Evolutionary conservation across 768 basidiomycete genomes (phyloP).

Genomic region (Mycena epipterygia): DNA sequence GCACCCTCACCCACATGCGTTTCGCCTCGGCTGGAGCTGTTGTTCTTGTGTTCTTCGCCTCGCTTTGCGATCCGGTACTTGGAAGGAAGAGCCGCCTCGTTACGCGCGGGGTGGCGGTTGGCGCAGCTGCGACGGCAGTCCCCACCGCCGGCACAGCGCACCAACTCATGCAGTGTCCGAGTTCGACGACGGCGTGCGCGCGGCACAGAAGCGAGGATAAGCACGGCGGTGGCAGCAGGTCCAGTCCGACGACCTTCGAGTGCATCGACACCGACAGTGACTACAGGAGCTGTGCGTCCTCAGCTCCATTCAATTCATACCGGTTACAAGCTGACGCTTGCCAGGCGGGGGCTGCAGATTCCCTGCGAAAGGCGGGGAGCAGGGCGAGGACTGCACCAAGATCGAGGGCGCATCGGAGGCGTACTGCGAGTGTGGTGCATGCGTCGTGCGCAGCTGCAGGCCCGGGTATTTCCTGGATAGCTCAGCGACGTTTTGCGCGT

Average conservation of each 20-base stretch:
- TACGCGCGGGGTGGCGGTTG: conserved; percentile 7
- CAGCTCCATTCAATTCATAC: background rate
- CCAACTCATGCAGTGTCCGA: background rate
- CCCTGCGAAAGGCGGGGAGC: background rate
- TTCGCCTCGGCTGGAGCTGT: background rate
- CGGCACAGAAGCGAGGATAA: background rate
- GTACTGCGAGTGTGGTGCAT: background rate
- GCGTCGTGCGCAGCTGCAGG: conserved; percentile 9
- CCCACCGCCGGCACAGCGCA: background rate
- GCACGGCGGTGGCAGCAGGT: background rate
- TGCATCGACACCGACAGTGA: conserved; percentile 14
- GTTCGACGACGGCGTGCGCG: background rate
- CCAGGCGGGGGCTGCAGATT: conserved; percentile 14
- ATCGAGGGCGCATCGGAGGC: conserved; percentile 15
- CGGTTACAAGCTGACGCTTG: background rate
- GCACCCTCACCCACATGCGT: background rate
- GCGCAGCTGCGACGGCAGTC: background rate
- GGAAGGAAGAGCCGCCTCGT: conserved; percentile 8
- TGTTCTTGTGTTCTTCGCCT: background rate
- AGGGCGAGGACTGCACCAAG: conserved; percentile 10
- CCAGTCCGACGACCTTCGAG: background rate
- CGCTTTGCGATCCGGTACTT: background rate
- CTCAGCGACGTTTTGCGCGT: background rate
- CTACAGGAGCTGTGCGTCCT: conserved; percentile 17
- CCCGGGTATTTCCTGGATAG: conserved; percentile 5